Evolutionary conservation across 768 basidiomycete genomes (phyloP), one percentile per base, ranked within the genome.

Genomic region (Suillus placidus): DNA sequence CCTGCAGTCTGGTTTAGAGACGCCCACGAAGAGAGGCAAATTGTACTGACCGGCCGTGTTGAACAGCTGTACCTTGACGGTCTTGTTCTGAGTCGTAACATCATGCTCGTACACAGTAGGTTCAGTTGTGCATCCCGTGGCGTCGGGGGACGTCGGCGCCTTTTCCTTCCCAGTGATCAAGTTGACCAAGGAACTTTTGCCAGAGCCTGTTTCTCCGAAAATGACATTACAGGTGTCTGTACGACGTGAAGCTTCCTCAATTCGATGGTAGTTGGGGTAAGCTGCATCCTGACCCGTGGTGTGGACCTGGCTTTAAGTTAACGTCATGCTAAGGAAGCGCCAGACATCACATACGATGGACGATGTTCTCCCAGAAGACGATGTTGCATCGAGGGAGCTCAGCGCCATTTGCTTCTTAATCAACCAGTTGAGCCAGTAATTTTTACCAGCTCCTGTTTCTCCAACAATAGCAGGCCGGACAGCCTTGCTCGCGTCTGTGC

Each of bases 161-260:
- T 71, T 72, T 66, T 77, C 74, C 54, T 72, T 74, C 23, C 70
- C 72, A 57, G 73, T 64, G 64, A 76, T 74, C 45, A 76, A 49
- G 40, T 76, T 76, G 16, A 76, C 72, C 61, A 76, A 69, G 9
- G 75, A 76, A 57, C 76, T 76, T 65, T 76, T 66, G 0, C 75
- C 75, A 68, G 75, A 71, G 10, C 76, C 76, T 4, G 76, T 77
- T 12, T 76, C 72, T 64, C 75, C 76, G 62, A 76, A 76, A 67
- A 76, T 66, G 65, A 77, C n/a, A 54, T 72, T 74, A 6, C 30
- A 54, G 5, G 26, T 51, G 10, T 51, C 49, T 30, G 13, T 26
- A 2, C 16, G 40, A 42, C 40, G 6, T 42, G 40, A 42, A 42
- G 40, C 40, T 18, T 42, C 16, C 40, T 42, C 0, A 2, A 42